Percentiles rank a stretch among this genome's conserved stretches.
Conservation (phyloP, 2,329 filamentous ascomycete genomes). For the Aspergillus pseudoterreus region DNA sequence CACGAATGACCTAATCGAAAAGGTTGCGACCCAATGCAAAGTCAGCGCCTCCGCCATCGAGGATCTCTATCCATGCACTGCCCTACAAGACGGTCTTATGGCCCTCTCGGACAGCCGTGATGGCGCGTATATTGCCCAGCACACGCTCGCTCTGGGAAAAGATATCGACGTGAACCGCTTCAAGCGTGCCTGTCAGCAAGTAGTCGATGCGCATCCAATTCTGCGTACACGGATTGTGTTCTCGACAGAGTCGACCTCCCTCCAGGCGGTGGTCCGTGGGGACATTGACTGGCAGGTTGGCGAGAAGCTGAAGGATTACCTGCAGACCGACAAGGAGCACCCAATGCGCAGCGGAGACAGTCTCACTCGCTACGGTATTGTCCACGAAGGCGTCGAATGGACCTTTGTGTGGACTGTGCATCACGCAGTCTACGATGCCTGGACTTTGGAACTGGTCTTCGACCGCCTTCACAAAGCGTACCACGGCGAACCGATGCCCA, state of each 20-base stretch:
- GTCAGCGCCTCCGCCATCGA: constrained; percentile 18
- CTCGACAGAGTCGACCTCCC: constrained; percentile 9
- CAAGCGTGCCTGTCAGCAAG: constrained; percentile 35
- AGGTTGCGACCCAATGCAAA: constrained; percentile 14
- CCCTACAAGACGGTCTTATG: constrained; percentile 19
- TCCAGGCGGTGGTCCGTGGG: constrained; percentile 25
- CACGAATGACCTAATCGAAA: constrained; percentile 1
- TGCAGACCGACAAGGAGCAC: background rate
- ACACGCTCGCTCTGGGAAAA: constrained; percentile 25
- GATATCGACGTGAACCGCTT: constrained; percentile 30
- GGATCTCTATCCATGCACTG: constrained; percentile 30
- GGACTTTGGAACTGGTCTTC: constrained; percentile 5
- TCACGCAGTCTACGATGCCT: constrained; percentile 11
- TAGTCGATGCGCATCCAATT: constrained; percentile 34
- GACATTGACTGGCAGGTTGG: constrained; percentile 17
- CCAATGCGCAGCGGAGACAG: constrained; percentile 1
- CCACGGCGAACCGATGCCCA: background rate
- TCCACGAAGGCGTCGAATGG: background rate
- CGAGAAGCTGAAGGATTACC: constrained; percentile 1
- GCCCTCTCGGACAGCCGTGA: constrained; percentile 28
- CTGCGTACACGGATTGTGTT: constrained; percentile 41
- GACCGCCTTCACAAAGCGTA: constrained; percentile 5
- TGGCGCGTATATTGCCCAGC: constrained; percentile 39
- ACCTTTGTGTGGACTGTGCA: constrained; percentile 10
- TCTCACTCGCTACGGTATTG: constrained; percentile 4